phyloP scores from a whole-genome alignment of 768 basidiomycete genomes.

The Amanita pallidorosea region DNA sequence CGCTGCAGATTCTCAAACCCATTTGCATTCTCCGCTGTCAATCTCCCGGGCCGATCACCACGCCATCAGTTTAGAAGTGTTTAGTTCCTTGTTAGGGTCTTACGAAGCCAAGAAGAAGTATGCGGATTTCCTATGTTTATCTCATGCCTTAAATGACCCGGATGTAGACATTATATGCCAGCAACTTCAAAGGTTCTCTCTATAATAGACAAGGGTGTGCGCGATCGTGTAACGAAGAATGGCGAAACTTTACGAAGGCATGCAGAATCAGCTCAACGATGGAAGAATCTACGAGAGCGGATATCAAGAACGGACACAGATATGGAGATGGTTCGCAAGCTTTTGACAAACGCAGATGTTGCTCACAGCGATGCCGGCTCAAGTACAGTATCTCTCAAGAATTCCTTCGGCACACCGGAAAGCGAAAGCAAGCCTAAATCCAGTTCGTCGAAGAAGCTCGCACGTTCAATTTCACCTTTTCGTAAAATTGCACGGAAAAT shows the following conservation, averaged over 20 bases:
- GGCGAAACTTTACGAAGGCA: constrained; percentile 88
- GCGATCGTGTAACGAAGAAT: constrained; percentile 91
- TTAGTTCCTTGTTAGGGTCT: constrained; percentile 56
- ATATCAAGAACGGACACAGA: constrained; percentile 74
- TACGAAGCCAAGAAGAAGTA: constrained; percentile 89
- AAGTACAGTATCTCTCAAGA: constrained; percentile 40
- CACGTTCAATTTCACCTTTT: constrained; percentile 72
- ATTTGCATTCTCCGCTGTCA: constrained; percentile 30
- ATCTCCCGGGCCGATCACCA: constrained; percentile 40
- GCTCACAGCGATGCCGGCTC: constrained; percentile 61
- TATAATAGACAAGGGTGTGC: constrained; percentile 90
- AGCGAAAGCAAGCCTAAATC: constrained; percentile 34
- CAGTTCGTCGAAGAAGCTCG: constrained; percentile 46
- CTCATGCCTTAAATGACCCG: background rate
- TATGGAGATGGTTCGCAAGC: constrained; percentile 61
- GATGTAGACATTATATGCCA: constrained; percentile 80
- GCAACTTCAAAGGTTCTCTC: constrained; percentile 86
- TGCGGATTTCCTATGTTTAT: constrained; percentile 5
- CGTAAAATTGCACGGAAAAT: constrained; percentile 68
- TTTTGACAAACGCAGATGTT: constrained; percentile 38
- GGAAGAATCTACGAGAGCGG: constrained; percentile 71
- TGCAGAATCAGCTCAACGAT: constrained; percentile 80
- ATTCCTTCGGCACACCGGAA: constrained; percentile 57
- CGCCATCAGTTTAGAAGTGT: constrained; percentile 48
- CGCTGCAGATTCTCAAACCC: constrained; percentile 32